A percentile compares a stretch with the other conserved stretches of the same genome.
Evolutionary conservation across 1,139 yeast species (phyloP).

Genomic region (Fermentozyma sake): DNA sequence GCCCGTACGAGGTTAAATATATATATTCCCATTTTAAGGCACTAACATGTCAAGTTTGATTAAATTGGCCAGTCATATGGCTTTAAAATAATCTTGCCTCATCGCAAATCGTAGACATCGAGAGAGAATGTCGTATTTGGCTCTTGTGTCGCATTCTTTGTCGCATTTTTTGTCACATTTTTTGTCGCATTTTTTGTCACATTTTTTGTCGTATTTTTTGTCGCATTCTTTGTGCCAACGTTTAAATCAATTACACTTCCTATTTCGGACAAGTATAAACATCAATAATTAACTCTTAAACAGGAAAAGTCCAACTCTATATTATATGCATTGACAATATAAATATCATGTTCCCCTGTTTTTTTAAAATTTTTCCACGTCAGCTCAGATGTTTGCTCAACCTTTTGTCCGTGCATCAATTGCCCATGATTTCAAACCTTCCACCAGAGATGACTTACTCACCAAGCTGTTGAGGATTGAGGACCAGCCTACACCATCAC

Average conservation of each 20-base stretch:
- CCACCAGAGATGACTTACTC: slow-evolving; percentile 19
- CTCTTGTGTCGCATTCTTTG: no score
- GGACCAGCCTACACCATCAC: slow-evolving; percentile 13
- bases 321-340: slow-evolving; percentile 1
- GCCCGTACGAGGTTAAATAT: no score
- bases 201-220: no score
- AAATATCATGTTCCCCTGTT: slow-evolving; percentile 1
- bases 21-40: no score
- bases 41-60: no score
- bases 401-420: slow-evolving; percentile 15
- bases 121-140: no score
- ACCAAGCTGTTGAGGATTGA: slow-evolving; percentile 22
- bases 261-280: slow-evolving; percentile 2
- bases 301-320: slow-evolving; percentile 1
- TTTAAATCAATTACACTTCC: slow-evolving; percentile 1
- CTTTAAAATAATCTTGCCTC: no score
- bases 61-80: no score
- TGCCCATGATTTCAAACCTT: slow-evolving; percentile 1
- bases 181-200: no score
- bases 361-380: background rate
- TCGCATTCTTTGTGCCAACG: no score
- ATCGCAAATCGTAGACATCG: no score
- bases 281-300: slow-evolving; percentile 6
- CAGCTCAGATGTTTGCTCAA: slow-evolving; percentile 14
- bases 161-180: no score